Evolutionary conservation across 2,329 filamentous ascomycete species (phyloP), one percentile per base, ranked within the genome.

Genomic region (Cercospora brassicicola): DNA sequence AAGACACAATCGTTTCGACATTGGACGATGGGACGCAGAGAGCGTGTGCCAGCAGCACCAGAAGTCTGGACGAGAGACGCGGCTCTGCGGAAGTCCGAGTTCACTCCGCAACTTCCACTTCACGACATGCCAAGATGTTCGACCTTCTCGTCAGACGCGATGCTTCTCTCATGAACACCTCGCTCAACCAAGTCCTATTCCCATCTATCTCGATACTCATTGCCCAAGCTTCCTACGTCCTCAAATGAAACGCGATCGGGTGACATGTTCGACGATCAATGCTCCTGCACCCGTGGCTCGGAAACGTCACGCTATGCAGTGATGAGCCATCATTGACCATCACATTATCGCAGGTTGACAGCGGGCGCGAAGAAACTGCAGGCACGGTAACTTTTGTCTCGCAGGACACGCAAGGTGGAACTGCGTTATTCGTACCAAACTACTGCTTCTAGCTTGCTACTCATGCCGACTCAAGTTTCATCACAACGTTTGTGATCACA

Each of bases 1-100:
- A 53, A 69, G 64, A 65, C 69, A 70, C 59, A 71, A 51, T 39
- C 71, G 71, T 67, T 69, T 72, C 65, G 70, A 73, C 71, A 73
- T 73, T 66, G 68, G 33, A 30, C 55, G 59, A 39, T 45, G 59
- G 62, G 39, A 59, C 33, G 9, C 11, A 20, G 62, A 36, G 5
- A 28, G 8, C 13, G 13, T 53, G 11, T 15, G 48, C 23, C 48
- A 55, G 48, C 23, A 15, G 48, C 48, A 59, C 28, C 18, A 20
- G 55, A 18, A 59, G 28, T 33, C 55, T 31, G 15, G 55, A 53
- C 26, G 2, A 23, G 55, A 33, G 31, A 59, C 31, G 55, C 55
- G 55, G 55, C 28, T 59, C 55, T 59, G 55, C 55, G 55, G 55
- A 59, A 59, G 55, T 59, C 55, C 55, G 55, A 59, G 30, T 36